Evolutionary conservation across 176 grass and related monocot genomes (phyloP), one percentile per base, ranked within the genome.

Genomic region (Ananas comosus): DNA sequence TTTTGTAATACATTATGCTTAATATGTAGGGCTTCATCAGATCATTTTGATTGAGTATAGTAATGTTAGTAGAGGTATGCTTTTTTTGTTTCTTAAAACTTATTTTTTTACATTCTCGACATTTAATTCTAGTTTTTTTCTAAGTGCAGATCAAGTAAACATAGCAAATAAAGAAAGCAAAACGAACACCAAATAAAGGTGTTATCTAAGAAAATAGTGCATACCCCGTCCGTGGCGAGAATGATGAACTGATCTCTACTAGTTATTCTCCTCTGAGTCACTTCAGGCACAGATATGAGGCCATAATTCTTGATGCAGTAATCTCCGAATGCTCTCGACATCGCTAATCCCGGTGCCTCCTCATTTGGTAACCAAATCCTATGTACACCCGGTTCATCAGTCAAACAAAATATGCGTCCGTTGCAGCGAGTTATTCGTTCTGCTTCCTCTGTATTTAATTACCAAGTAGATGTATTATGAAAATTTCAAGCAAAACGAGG

Each of bases 251-350:
- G 69, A 68, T 99, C 95, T 74, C 57, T 47, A 53, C 16, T 29
- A 68, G 6, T 68, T 61, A 99, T 66, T 71, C n/a, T 82, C 79
- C 87, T 82, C 19, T 88, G 78, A 49, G 80, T 91, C 53, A 99
- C 90, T 70, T 94, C 87, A 50, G 95, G 95, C 66, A 27, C 64
- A 14, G 95, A 99, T 81, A 99, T 91, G 4, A 99, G 74, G 33
- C 95, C 95, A 65, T 80, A 64, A 33, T 83, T 82, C 78, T 99
- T 99, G 72, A 94, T 33, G 65, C 82, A 86, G 63, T 90, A 88
- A 74, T 99, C 90, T 21, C 87, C 95, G 63, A 99, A 99, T 2
- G 95, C 95, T 12, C 95, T 83, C 19, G 95, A 99, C 95, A 99
- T 99, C 42, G 95, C 95, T 13, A 99, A 70, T 8, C 95, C 95